A percentile compares a stretch with the other conserved stretches of the same genome.
Evolutionary conservation across 202 grass and related monocot genomes (phyloP).

Genomic region (Setaria italica): DNA sequence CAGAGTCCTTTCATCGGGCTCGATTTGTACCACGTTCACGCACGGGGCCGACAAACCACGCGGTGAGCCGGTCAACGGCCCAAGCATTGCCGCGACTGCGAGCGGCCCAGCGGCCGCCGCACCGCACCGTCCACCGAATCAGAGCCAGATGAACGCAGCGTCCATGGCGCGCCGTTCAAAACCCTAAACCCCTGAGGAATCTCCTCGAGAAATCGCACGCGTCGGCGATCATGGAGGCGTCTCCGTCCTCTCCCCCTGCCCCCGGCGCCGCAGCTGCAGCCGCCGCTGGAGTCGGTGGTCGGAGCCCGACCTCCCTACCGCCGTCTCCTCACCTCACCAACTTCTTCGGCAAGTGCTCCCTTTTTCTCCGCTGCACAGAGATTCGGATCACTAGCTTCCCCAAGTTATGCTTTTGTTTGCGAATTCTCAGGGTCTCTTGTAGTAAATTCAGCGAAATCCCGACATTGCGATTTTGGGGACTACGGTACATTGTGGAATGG

Average conservation of each 20-base stretch:
- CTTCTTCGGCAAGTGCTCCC: conserved; percentile 44
- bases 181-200: conserved; percentile 39
- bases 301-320: neutral
- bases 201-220: conserved; percentile 29
- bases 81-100: too few relatives aligned
- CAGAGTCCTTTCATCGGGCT: too few relatives aligned
- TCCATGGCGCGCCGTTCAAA: conserved; percentile 41
- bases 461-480: neutral
- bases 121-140: neutral
- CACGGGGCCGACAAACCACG: too few relatives aligned
- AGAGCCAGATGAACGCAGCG: neutral
- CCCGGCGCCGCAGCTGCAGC: neutral
- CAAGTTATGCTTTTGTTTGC: neutral
- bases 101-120: neutral
- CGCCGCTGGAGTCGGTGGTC: conserved; percentile 1
- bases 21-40: too few relatives aligned
- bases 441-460: neutral
- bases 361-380: neutral
- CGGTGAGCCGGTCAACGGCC: too few relatives aligned
- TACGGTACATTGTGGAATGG: neutral
- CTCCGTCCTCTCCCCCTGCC: conserved; percentile 9
- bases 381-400: neutral
- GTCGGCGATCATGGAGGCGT: conserved; percentile 45
- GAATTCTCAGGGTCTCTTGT: neutral
- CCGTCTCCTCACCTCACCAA: conserved; percentile 39